phyloP scores from a whole-genome alignment of 2,329 filamentous ascomycete species.

The Cadophora sp. region DNA sequence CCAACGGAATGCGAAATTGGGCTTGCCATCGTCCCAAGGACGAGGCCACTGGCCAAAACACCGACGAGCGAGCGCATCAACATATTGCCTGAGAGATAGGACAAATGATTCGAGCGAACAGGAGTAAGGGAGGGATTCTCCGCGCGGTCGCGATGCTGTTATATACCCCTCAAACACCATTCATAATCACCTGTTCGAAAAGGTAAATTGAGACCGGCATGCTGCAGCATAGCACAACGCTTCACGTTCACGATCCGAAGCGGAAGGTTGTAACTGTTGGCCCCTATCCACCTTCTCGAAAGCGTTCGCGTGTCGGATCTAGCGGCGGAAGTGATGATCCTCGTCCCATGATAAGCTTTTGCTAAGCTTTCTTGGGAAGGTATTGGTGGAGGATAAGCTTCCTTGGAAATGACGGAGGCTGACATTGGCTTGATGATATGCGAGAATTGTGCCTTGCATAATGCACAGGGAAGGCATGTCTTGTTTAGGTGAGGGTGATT shows the following conservation, averaged over 20 bases:
- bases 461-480: neutral
- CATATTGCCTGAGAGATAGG: constrained; percentile 25
- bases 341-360: constrained; percentile 11
- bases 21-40: constrained; percentile 30
- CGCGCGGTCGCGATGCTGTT: neutral
- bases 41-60: constrained; percentile 31
- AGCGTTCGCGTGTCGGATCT: constrained; percentile 1
- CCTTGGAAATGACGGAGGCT: neutral
- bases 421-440: neutral
- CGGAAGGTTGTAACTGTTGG: neutral
- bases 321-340: constrained; percentile 1
- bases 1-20: constrained; percentile 26
- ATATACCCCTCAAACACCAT: neutral
- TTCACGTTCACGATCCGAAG: neutral
- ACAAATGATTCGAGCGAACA: neutral
- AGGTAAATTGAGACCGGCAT: neutral
- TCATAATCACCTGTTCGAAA: neutral
- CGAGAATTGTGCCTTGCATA: neutral
- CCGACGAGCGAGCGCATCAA: constrained; percentile 32
- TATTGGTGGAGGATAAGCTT: constrained; percentile 9
- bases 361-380: constrained; percentile 12
- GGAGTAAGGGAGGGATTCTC: neutral
- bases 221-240: neutral
- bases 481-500: neutral
- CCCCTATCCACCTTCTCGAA: constrained; percentile 15